Conservation (phyloP, 176 grass and related monocot genomes). For the Cymbopogon citratus region DNA sequence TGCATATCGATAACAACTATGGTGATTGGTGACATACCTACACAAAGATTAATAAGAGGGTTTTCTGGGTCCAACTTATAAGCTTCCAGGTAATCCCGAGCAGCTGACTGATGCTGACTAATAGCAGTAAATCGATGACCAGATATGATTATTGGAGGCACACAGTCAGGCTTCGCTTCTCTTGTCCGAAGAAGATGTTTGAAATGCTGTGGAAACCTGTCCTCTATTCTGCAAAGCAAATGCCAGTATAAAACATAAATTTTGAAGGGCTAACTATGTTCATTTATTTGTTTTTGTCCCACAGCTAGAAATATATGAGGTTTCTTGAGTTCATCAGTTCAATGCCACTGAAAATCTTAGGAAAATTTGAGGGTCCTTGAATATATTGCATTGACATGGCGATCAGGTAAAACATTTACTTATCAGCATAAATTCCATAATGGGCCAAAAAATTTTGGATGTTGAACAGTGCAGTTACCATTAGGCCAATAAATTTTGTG, state of each 20-base stretch:
- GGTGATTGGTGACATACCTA: conserved; percentile 42
- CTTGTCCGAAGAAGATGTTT: conserved; percentile 67
- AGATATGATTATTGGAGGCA: conserved; percentile 71
- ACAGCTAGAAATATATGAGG: not conserved
- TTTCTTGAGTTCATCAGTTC: not conserved
- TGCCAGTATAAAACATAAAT: conserved; percentile 7
- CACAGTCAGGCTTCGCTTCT: conserved; percentile 50
- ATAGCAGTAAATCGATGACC: conserved; percentile 79
- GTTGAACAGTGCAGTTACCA: not conserved
- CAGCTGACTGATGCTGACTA: conserved; percentile 81
- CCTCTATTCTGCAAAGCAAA: conserved; percentile 61
- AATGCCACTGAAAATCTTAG: not conserved
- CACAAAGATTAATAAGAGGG: conserved; percentile 83
- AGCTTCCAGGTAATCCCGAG: conserved; percentile 85
- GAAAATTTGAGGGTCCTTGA: not conserved
- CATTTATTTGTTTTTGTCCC: not conserved
- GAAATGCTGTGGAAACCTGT: conserved; percentile 55
- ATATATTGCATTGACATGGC: not conserved
- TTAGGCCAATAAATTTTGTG: not conserved
- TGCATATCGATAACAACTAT: not conserved
- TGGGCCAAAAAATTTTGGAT: not conserved
- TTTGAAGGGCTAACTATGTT: not conserved
- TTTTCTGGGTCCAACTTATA: conserved; percentile 84
- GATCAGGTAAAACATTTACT: not conserved
- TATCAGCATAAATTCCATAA: not conserved